A percentile compares a stretch with the other conserved stretches of the same genome.
Evolutionary conservation across 345 rosid species (phyloP).

Genomic region (Garcia nutans): DNA sequence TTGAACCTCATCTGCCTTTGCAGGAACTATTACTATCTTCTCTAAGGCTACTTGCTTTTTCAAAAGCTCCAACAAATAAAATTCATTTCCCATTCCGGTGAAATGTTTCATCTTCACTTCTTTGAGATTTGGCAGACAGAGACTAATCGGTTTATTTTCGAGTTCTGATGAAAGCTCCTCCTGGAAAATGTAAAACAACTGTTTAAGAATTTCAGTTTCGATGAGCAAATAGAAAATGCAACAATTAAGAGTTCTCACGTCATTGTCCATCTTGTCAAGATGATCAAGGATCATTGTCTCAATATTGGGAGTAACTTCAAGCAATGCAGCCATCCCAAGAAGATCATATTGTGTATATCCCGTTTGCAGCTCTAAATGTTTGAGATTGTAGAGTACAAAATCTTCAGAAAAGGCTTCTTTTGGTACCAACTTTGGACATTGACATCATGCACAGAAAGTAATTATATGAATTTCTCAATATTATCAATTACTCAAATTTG

Average conservation of each 20-base stretch:
- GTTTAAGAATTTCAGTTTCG: too few species aligned
- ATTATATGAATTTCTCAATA: too few species aligned
- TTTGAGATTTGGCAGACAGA: constrained; percentile 1
- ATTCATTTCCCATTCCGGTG: background rate
- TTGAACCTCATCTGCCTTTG: background rate
- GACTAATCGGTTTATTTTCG: constrained; percentile 7
- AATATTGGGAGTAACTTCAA: constrained; percentile 8
- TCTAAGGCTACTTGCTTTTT: constrained; percentile 7
- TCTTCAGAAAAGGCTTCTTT: background rate
- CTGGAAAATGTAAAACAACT: background rate
- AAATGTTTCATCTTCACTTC: constrained; percentile 12
- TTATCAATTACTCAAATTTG: background rate
- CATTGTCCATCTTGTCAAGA: constrained; percentile 5
- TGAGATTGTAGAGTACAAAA: constrained; percentile 13
- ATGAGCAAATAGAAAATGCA: background rate
- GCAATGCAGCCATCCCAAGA: constrained; percentile 15
- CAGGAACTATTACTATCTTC: constrained; percentile 14
- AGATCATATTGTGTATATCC: constrained; percentile 15
- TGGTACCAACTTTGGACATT: background rate
- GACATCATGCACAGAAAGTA: background rate
- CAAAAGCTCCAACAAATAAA: background rate
- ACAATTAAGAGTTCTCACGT: constrained; percentile 8
- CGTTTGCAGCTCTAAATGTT: constrained; percentile 16
- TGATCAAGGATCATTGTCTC: constrained; percentile 17
- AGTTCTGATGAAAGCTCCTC: constrained; percentile 11